Evolutionary conservation across 352 stramenopile species (phyloP).

Genomic region (Globisporangium nodosum): DNA sequence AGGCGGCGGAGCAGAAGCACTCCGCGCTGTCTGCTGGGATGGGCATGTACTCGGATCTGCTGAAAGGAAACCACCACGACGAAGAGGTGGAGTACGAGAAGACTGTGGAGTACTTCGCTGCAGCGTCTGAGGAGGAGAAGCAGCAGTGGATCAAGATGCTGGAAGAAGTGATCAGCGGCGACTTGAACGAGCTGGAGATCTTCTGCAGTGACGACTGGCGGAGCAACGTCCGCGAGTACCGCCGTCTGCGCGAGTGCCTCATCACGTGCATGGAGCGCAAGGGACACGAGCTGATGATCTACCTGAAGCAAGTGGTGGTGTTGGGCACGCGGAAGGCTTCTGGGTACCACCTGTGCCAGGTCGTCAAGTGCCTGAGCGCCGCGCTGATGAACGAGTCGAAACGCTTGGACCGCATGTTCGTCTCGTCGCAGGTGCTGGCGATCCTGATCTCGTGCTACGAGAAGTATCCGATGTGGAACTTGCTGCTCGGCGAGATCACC

Average conservation of each 20-base stretch:
- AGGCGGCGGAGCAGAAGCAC: conserved; percentile 6
- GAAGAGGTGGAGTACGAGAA: conserved; percentile 28
- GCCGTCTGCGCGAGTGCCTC: conserved; percentile 63
- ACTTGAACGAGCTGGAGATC: conserved; percentile 79
- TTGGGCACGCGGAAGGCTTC: conserved; percentile 53
- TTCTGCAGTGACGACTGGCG: conserved; percentile 88
- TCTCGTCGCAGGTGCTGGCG: conserved; percentile 57
- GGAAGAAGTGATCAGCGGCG: conserved; percentile 69
- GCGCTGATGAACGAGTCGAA: conserved; percentile 79
- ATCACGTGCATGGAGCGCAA: conserved; percentile 83
- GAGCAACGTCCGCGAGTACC: conserved; percentile 84
- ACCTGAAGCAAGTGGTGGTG: conserved; percentile 73
- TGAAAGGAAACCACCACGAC: conserved; percentile 14
- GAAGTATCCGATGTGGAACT: conserved; percentile 73
- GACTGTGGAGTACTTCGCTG: conserved; percentile 73
- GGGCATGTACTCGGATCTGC: conserved; percentile 12
- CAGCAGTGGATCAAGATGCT: conserved; percentile 65
- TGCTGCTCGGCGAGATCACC: conserved; percentile 76
- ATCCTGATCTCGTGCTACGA: conserved; percentile 77
- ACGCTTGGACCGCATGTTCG: conserved; percentile 79
- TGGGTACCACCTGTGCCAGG: conserved; percentile 65
- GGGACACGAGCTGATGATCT: conserved; percentile 75
- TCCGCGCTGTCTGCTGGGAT: conserved; percentile 5
- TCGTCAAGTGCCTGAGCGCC: conserved; percentile 73
- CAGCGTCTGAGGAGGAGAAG: conserved; percentile 54